phyloP scores from a whole-genome alignment of 257 asterid species.

The Fraxinus quadrangulata region DNA sequence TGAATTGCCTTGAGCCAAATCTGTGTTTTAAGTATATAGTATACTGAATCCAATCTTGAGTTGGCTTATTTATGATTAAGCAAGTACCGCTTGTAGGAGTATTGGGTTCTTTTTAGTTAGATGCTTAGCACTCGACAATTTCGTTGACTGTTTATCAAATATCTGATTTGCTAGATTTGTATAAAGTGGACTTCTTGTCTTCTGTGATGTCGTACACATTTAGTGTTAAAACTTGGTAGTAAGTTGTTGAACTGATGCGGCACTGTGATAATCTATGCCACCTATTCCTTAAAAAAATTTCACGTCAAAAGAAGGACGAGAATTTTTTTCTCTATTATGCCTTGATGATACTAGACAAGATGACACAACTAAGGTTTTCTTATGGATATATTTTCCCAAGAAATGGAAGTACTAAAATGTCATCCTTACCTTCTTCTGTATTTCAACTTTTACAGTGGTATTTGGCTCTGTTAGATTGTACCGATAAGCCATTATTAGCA shows the following conservation, averaged over 20 bases:
- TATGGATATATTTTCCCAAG: background rate
- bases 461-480: constrained; percentile 1
- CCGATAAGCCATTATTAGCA: background rate
- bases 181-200: background rate
- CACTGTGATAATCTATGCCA: background rate
- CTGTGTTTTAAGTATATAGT: constrained; percentile 11
- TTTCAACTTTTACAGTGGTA: background rate
- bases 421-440: background rate
- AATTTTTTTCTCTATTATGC: background rate
- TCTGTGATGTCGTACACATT: background rate
- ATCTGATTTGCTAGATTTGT: background rate
- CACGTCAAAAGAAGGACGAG: background rate
- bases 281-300: background rate
- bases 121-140: background rate
- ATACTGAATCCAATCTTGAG: background rate
- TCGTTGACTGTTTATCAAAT: background rate
- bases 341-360: background rate
- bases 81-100: background rate
- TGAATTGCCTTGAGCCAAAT: background rate
- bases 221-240: background rate
- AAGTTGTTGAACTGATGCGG: background rate
- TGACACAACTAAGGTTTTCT: background rate
- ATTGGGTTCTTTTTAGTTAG: background rate
- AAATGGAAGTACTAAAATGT: background rate
- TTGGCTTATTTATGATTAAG: constrained; percentile 8